phyloP scores from a whole-genome alignment of 129 eudicot species.

The Glebionis coronaria region DNA sequence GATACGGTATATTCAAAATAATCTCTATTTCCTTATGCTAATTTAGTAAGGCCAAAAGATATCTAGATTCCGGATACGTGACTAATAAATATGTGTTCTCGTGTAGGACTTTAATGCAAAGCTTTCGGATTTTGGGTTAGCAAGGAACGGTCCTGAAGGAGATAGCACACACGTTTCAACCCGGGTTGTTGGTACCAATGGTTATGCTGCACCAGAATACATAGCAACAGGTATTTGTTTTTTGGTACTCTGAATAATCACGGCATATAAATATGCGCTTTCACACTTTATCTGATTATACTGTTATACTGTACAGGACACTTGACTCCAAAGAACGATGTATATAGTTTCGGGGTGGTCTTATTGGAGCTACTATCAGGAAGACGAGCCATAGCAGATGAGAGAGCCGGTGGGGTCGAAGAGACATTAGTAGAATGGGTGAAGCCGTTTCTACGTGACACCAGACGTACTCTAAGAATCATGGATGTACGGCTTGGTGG shows the following conservation, averaged over 20 bases:
- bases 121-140: slow-evolving; percentile 71
- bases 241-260: background rate
- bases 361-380: slow-evolving; percentile 70
- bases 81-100: slow-evolving; percentile 5
- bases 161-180: slow-evolving; percentile 76
- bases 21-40: background rate
- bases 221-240: slow-evolving; percentile 45
- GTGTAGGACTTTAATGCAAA: slow-evolving; percentile 65
- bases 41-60: background rate
- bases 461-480: slow-evolving; percentile 56
- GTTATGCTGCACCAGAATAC: slow-evolving; percentile 83
- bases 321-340: slow-evolving; percentile 75
- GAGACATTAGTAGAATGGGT: slow-evolving; percentile 81
- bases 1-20: slow-evolving; percentile 46
- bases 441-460: slow-evolving; percentile 57
- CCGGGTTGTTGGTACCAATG: slow-evolving; percentile 67
- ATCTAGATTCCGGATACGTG: background rate
- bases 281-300: background rate
- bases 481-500: slow-evolving; percentile 86
- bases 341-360: slow-evolving; percentile 80
- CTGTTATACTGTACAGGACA: slow-evolving; percentile 41
- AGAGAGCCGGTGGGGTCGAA: slow-evolving; percentile 54
- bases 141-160: slow-evolving; percentile 72
- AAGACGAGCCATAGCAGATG: slow-evolving; percentile 70
- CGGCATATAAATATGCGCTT: background rate